A percentile compares a stretch with the other conserved stretches of the same genome.
Evolutionary conservation across 163 green algal genomes (phyloP).

Genomic region (Scenedesmus sp.): DNA sequence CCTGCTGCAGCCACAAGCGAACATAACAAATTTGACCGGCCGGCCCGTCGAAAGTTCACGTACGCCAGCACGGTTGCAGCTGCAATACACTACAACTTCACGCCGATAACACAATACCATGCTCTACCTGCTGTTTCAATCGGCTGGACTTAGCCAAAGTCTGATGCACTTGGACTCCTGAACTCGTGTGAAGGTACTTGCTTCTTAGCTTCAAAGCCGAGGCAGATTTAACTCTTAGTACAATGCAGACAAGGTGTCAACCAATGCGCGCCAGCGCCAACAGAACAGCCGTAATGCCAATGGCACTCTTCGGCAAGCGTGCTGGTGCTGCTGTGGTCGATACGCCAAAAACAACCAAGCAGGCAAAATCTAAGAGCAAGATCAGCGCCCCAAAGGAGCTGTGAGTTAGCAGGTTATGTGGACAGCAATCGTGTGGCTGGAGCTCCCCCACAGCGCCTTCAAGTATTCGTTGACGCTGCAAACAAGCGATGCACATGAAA

Average conservation of each 20-base stretch:
- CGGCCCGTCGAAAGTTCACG: not conserved
- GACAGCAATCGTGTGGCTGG: not conserved
- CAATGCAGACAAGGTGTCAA: not conserved
- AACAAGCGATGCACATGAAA: not conserved
- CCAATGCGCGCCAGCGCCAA: not conserved
- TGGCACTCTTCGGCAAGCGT: conserved; percentile 26
- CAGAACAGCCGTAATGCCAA: conserved; percentile 28
- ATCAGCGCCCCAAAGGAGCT: conserved; percentile 17
- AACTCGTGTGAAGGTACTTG: too few species aligned
- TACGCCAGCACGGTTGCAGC: too few species aligned
- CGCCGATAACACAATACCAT: too few species aligned
- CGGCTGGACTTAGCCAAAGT: not conserved
- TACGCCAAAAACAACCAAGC: conserved; percentile 22
- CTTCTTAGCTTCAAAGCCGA: too few species aligned
- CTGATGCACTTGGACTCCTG: too few species aligned
- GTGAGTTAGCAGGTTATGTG: not conserved
- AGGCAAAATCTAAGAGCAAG: not conserved
- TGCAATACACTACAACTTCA: not conserved
- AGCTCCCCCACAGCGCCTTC: not conserved
- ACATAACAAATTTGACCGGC: not conserved
- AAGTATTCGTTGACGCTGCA: not conserved
- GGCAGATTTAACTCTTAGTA: not conserved
- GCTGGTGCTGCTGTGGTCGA: conserved; percentile 23
- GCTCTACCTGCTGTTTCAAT: too few species aligned
- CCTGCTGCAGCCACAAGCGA: conserved; percentile 1